Evolutionary conservation across 305 asterid genomes (phyloP), one percentile per base, ranked within the genome.

Genomic region (Stenogyne calaminthoides): DNA sequence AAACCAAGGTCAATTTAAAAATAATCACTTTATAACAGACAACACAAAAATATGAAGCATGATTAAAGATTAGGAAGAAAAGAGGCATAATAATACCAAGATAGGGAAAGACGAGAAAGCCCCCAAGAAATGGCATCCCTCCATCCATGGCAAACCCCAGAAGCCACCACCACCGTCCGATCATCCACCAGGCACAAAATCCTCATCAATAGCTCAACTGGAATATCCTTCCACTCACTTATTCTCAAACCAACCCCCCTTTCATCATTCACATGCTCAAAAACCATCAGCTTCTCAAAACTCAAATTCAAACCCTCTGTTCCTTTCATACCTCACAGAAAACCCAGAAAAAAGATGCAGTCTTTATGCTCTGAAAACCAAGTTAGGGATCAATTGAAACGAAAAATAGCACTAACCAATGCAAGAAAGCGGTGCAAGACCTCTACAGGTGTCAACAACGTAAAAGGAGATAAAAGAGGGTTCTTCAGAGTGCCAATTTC

Each of bases 151-250:
- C 99, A 95, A 65, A 95, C 98, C 80, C 90, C 98, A 84, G 98
- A 95, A 77, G 97, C 97, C 52, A 90, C 87, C 71, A 95, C 74
- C 83, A 84, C 94, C 84, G 96, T 85, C 81, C 71, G 93, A 95
- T 90, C 95, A 88, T 92, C 97, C 73, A 89, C 88, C 71, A 92
- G 85, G 6, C 91, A 81, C 52, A 87, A 79, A 79, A 95, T 90
- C 88, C 97, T 85, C 76, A 89, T 72, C 85, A 95, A 78, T 71
- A 95, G 80, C 87, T 95, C 99, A 74, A 81, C 86, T 0, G 99
- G 99, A 44, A 92, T 92, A 78, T 95, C 98, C 64, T 95, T 95
- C 99, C 99, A 95, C 85, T 90, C 97, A n/a, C n/a, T n/a, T n/a
- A n/a, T n/a, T n/a, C n/a, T n/a, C n/a, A n/a, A n/a, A n/a, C n/a